Evolutionary conservation across 1,284 basidiomycete genomes (phyloP).

Genomic region (Papiliotrema laurentii): DNA sequence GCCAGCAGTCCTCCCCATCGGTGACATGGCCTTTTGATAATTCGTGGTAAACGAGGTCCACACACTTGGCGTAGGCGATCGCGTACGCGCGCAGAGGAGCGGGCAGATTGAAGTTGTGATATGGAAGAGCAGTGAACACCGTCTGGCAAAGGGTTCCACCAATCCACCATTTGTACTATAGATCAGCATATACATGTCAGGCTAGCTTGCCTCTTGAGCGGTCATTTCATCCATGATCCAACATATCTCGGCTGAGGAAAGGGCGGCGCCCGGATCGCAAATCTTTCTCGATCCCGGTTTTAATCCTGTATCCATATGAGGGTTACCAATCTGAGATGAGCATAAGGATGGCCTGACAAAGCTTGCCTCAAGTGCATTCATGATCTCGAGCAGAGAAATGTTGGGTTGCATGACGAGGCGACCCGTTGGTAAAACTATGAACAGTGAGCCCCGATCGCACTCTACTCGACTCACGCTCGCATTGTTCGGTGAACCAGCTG

Average conservation of each 20-base stretch:
- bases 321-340: constrained; percentile 70
- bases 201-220: constrained; percentile 64
- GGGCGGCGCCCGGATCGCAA: constrained; percentile 63
- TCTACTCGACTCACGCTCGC: neutral
- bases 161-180: constrained; percentile 77
- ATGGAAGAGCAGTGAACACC: constrained; percentile 73
- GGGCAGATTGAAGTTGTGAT: constrained; percentile 52
- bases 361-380: constrained; percentile 77
- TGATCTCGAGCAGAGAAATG: constrained; percentile 73
- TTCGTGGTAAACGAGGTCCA: constrained; percentile 77
- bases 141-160: constrained; percentile 82
- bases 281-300: constrained; percentile 10
- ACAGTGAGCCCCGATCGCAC: neutral
- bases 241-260: constrained; percentile 71
- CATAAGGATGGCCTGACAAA: neutral
- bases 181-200: constrained; percentile 16
- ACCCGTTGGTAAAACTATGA: constrained; percentile 63
- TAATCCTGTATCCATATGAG: constrained; percentile 79
- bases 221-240: constrained; percentile 80
- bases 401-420: constrained; percentile 64
- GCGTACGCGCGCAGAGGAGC: constrained; percentile 64
- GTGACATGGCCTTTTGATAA: constrained; percentile 65
- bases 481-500: constrained; percentile 1
- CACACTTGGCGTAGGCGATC: constrained; percentile 72
- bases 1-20: constrained; percentile 85